Base-by-base conservation (phyloP, 306 rosid genomes). In the Casuarina cunninghamiana region DNA sequence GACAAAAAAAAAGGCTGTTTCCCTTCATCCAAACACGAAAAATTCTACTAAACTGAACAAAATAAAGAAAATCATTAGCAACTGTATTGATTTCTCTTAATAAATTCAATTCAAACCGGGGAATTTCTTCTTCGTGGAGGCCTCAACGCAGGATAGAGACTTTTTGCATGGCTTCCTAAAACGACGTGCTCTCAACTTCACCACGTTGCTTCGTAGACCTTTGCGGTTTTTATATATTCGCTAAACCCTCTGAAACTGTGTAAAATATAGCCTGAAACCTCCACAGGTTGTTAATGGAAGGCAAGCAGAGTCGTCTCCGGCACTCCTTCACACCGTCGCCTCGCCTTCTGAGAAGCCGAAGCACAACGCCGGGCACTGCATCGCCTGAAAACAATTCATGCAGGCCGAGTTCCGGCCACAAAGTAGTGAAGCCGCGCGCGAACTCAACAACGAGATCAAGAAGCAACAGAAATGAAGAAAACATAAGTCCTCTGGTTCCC, bases 371-470 rank as follows among this genome's bases (percentile, higher is more conserved):
- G 35, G 83, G 66, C 77, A 81, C 53, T 6, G n/a, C 58, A 71
- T 32, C 17, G 8, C 48, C 42, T 7, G 17, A 49, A 3, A 79
- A 74, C 12, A 42, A 44, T 58, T 67, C 71, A 15, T 41, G 72
- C 19, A 49, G 57, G 17, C 53, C 41, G n/a, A 74, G 43, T 46
- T n/a, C 62, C 19, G 44, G 69, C 84, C 78, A 73, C 41, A 85
- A 86, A 79, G 69, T 76, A 82, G 44, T 5, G 17, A 57, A 0
- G 19, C 71, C 75, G 7, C 84, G 91, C 69, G 82, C 93, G 37
- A 88, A 82, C 70, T 91, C 97, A 71, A 79, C 85, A 35, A 71
- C 84, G 0, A 87, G 76, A 79, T 15, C 82, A 66, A 84, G 90
- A 84, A 53, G 70, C 0, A 19, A 35, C 54, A 72, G 61, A 69